Base-by-base conservation (phyloP, 176 grass and related monocot species). In the Triticum turgidum region DNA sequence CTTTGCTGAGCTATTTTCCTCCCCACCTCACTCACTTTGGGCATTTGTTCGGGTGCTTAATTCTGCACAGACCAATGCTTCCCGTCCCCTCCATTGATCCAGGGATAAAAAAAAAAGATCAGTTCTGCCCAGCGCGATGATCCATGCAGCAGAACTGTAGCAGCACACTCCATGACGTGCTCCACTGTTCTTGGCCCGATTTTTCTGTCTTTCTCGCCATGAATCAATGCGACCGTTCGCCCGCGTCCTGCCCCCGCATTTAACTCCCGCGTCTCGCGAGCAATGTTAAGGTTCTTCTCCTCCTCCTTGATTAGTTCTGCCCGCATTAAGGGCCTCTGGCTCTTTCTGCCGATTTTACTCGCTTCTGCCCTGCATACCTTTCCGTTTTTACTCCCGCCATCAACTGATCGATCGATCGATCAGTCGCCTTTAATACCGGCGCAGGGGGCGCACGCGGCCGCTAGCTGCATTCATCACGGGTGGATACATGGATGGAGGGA, bases 221-320 rank as follows among this genome's bases (percentile, higher is more conserved):
- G 34, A 45, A 29, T 88, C 61, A 88, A 81, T 85, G 58, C 80
- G 76, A 62, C 85, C 33, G 75, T 27, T 83, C 65, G 59, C 49
- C 10, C 13, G 25, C 15, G n/a, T 29, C 73, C 67, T 73, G 44
- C 52, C 21, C 21, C 15, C 21, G 76, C 76, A 87, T 51, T 51
- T 84, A 69, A 87, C 89, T 87, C 21, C 38, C 0, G 0, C 12
- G 20, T 68, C 47, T 75, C 76, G 67, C 76, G 85, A 84, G 76
- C 76, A 58, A 18, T 76, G 85, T 47, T 45, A 52, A 77, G 39
- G 81, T 67, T 67, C 58, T 47, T 45, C 42, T 47, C 39, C 39
- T 41, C 2, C 56, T 59, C 18, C 7, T 59, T 59, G 56, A 59
- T 54, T 18, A 54, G 51, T 54, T 54, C 51, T 54, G 51, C 14